These are phyloP conservation scores for Cocos nucifera DNA, from an alignment of 176 grass and related monocot genomes.

Conservation along the genomic window DNA sequence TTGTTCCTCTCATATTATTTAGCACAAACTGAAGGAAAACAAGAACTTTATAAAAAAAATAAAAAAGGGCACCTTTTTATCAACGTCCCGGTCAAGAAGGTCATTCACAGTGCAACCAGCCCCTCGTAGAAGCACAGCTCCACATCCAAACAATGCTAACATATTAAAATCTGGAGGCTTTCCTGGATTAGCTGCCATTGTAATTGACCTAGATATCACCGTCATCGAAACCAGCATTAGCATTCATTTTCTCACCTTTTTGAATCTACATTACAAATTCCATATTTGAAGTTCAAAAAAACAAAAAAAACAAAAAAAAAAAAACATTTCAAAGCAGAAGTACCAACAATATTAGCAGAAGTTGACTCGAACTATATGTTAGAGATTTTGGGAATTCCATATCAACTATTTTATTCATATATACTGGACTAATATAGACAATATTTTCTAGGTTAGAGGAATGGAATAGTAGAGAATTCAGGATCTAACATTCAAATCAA, in stretches of 20 bases:
- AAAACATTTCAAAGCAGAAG: no score
- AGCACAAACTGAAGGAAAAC: no score
- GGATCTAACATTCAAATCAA: background rate
- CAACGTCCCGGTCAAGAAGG: slow-evolving; percentile 71
- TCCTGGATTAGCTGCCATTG: slow-evolving; percentile 48
- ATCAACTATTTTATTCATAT: no score
- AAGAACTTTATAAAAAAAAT: background rate
- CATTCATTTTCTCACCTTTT: background rate
- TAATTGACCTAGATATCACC: slow-evolving; percentile 47
- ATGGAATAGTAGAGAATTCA: no score
- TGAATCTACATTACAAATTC: no score
- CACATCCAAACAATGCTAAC: slow-evolving; percentile 68
- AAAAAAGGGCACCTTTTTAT: slow-evolving; percentile 44
- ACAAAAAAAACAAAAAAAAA: background rate
- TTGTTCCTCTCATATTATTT: background rate
- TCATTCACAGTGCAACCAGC: slow-evolving; percentile 86
- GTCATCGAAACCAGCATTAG: background rate
- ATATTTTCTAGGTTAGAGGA: no score
- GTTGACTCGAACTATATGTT: no score
- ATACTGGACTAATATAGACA: no score
- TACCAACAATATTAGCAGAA: no score
- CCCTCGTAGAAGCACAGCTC: slow-evolving; percentile 65
- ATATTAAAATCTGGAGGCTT: slow-evolving; percentile 65
- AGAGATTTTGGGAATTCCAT: no score
- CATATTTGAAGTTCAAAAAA: background rate